Percentiles rank a stretch among this genome's conserved stretches.
These are phyloP conservation scores for Claviceps humidiphila DNA, from an alignment of 2,329 filamentous ascomycete species.

Conservation along the genomic window DNA sequence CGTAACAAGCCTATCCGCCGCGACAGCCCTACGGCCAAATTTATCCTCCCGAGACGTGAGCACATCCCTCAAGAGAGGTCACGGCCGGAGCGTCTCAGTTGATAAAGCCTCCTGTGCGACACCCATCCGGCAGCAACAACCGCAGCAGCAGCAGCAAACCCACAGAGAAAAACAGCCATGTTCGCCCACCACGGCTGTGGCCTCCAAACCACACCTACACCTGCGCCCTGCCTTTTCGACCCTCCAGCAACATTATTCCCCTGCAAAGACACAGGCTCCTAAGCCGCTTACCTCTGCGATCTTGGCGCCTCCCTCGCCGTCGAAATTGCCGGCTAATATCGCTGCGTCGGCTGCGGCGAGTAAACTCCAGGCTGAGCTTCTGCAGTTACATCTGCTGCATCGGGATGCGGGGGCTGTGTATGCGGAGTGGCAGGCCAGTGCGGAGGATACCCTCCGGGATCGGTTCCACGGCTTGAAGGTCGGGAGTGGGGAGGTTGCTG, in stretches of 20 bases:
- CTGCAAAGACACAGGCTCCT: conserved; percentile 44
- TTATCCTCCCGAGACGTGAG: conserved; percentile 14
- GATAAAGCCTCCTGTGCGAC: conserved; percentile 8
- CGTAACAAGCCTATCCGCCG: conserved; percentile 13
- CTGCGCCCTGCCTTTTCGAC: conserved; percentile 45
- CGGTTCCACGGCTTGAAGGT: conserved; percentile 29
- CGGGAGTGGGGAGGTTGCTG: conserved; percentile 21
- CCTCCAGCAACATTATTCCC: conserved; percentile 54
- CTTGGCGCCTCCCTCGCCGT: conserved; percentile 47
- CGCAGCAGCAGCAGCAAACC: not conserved
- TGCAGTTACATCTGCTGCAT: conserved; percentile 53
- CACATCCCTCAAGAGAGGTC: not conserved
- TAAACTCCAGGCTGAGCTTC: conserved; percentile 48
- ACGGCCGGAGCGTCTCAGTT: conserved; percentile 9
- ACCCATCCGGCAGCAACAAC: conserved; percentile 1
- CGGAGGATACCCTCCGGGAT: conserved; percentile 31
- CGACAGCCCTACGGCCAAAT: conserved; percentile 17
- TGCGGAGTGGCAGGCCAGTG: conserved; percentile 42
- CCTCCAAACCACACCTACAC: conserved; percentile 18
- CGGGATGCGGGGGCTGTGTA: conserved; percentile 33
- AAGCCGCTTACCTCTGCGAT: conserved; percentile 47
- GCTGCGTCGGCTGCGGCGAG: conserved; percentile 44
- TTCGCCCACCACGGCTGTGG: conserved; percentile 10
- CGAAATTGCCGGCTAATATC: conserved; percentile 47
- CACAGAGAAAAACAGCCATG: conserved; percentile 1